Evolutionary conservation across 2,329 filamentous ascomycete genomes (phyloP), one percentile per base, ranked within the genome.

Genomic region (Sphaerulina vaccinii): DNA sequence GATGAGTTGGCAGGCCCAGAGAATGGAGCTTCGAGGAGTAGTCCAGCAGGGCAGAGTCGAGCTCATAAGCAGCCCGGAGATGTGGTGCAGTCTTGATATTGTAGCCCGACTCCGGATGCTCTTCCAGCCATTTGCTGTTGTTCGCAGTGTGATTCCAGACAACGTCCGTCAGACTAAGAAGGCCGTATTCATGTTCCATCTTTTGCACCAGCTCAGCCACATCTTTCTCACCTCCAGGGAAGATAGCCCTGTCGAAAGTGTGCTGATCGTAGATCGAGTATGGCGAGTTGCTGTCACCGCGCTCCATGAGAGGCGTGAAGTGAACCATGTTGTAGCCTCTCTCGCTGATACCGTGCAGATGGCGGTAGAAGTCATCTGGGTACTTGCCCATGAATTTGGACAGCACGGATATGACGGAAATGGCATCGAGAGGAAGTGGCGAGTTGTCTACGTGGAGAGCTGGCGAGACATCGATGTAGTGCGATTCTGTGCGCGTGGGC

Each of bases 321-420:
- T 99, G 93, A 54, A 99, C 84, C 90, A 97, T 96, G 74, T 99
- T 99, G 79, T 99, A 99, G 39, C 91, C 91, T 55, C 93, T 82
- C 64, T 88, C 83, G 68, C 88, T 88, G 68, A 99, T 96, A 22
- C 93, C 91, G 51, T 81, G 80, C 51, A 99, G 75, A 69, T 97
- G 92, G 45, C 83, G 86, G 68, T 96, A 84, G 91, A 92, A 99
- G 65, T 96, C 88, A 13, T 78, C 78, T 0, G 92, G 90, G 67
- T 93, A 96, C 66, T 86, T 85, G 57, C 93, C 93, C 89, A 99
- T 95, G 74, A 96, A 96, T 73, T 99, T 99, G 68, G 92, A 96
- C 57, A 99, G 88, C 50, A 92, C 80, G 9, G 93, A 97, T 73
- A 96, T 95, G 60, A 96, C 81, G 11, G 90, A 95, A 43, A 99